Base-by-base conservation (phyloP, 2,329 filamentous ascomycete species). In the Botrytis medusae region DNA sequence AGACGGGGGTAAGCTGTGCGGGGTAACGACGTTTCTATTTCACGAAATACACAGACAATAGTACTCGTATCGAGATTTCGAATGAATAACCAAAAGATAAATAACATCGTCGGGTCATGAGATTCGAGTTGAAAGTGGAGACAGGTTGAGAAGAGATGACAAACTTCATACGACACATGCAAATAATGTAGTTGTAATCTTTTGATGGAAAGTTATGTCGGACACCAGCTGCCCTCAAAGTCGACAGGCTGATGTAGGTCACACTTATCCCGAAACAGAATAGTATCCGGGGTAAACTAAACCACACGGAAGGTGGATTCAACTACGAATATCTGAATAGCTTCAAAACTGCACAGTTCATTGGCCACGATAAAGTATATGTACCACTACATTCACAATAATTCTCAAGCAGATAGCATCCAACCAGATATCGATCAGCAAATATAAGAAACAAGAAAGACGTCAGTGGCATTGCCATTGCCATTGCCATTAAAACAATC, bases 41-140 rank as follows among this genome's bases (percentile, higher is more conserved):
- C 4, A 51, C 46, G 46, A 51, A 51, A 12, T 12, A 51, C 6
- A n/a, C 48, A n/a, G 12, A 12, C 5, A n/a, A 54, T n/a, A 7
- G 1, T 12, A n/a, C n/a, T n/a, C n/a, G n/a, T n/a, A 54, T 54
- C 0, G n/a, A n/a, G 25, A 3, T 0, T n/a, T 51, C 12, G 2
- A 51, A 16, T 1, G 25, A 2, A 51, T n/a, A 3, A 25, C 25
- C 5, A n/a, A 51, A 51, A 4, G 48, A n/a, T 16, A n/a, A 12
- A n/a, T 2, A 0, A 5, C 1, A n/a, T 1, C 10, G 1, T 51
- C 4, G 22, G 9, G 4, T 25, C 1, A 14, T 14, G 10, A n/a
- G 48, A 51, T 25, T 14, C 4, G 48, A 32, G 29, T 8, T 4
- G 25, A 18, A 4, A 7, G 14, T 8, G 18, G 0, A 9, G 14